Evolutionary conservation across 768 basidiomycete species (phyloP).

Genomic region (Lactifluus hygrophoroides): DNA sequence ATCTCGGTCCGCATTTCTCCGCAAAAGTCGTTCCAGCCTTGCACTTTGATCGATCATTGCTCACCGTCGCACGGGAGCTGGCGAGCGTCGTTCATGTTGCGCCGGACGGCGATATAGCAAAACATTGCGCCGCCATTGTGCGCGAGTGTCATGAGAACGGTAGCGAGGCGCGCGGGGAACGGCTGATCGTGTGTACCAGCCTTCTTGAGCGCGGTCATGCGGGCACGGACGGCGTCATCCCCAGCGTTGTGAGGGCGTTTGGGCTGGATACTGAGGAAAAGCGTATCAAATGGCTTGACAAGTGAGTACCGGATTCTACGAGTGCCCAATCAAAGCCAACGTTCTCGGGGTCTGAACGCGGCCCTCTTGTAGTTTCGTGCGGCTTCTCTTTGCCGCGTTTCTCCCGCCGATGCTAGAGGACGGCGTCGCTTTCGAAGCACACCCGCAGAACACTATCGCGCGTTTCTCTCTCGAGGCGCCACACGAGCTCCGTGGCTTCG

Average conservation of each 20-base stretch:
- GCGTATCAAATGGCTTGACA: constrained; percentile 41
- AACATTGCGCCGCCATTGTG: constrained; percentile 45
- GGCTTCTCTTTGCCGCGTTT: constrained; percentile 46
- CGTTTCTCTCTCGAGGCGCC: constrained; percentile 39
- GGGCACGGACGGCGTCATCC: constrained; percentile 36
- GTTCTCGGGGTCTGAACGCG: not conserved
- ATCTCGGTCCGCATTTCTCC: constrained; percentile 49
- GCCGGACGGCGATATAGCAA: constrained; percentile 42
- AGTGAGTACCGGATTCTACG: constrained; percentile 27
- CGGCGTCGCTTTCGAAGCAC: constrained; percentile 52
- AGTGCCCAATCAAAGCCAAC: not conserved
- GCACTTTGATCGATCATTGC: constrained; percentile 37
- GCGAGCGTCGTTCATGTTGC: constrained; percentile 43
- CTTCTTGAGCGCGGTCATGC: constrained; percentile 47
- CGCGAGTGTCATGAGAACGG: constrained; percentile 35
- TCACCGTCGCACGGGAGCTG: constrained; percentile 49
- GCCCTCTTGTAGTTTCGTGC: constrained; percentile 34
- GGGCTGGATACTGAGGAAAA: constrained; percentile 44
- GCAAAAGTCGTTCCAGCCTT: constrained; percentile 42
- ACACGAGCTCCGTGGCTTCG: constrained; percentile 44
- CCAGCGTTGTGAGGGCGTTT: constrained; percentile 44
- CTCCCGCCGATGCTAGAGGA: constrained; percentile 45
- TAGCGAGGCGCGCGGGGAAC: constrained; percentile 40
- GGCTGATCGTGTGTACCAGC: constrained; percentile 48
- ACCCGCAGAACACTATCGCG: constrained; percentile 52